Base-by-base conservation (phyloP, 2,329 filamentous ascomycete species). In the Colletotrichum chlorophyti region DNA sequence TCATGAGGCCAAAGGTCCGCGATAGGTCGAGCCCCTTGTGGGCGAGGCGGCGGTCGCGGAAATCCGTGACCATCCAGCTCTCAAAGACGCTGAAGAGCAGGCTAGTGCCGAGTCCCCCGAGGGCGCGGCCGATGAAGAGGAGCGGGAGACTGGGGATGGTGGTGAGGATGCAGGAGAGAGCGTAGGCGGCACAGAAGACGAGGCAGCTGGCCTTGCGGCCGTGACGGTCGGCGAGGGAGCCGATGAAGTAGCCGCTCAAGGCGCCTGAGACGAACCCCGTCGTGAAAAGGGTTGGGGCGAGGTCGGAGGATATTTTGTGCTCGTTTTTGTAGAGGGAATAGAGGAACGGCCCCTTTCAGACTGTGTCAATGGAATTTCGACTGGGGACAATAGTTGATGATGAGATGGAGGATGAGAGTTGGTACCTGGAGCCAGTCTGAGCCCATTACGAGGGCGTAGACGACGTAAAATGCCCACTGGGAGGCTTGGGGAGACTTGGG, bases 21-120 rank as follows among this genome's bases (percentile, higher is more conserved):
- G 78, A 77, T 45, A 86, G 68, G 27, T 76, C 75, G 17, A 70
- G 69, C 3, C 76, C 78, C 19, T 67, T 69, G 10, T 73, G 69
- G 24, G 73, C 73, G 26, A 81, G 65, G 34, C 73, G 70, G 37
- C 77, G 71, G 51, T 72, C 71, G 58, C 80, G 76, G 60, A 79
- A 83, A 62, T 84, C 82, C 4, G 80, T 78, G 24, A 87, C 79
- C 74, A 87, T 82, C 83, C 84, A 87, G 64, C 80, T 83, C 68
- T 87, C 83, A 62, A 86, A 86, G 5, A 79, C 81, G 38, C 78
- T 83, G 72, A 83, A 86, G 26, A 87, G 74, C 35, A 87, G 68
- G 23, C 82, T 84, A 29, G 83, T 82, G 24, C 78, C 79, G 41
- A 86, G 59, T 0, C 84, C 84, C 19, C 82, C 83, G 4, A 85